Conservation (phyloP, 2,329 filamentous ascomycete genomes). For the Alternaria novae-zelandiae region DNA sequence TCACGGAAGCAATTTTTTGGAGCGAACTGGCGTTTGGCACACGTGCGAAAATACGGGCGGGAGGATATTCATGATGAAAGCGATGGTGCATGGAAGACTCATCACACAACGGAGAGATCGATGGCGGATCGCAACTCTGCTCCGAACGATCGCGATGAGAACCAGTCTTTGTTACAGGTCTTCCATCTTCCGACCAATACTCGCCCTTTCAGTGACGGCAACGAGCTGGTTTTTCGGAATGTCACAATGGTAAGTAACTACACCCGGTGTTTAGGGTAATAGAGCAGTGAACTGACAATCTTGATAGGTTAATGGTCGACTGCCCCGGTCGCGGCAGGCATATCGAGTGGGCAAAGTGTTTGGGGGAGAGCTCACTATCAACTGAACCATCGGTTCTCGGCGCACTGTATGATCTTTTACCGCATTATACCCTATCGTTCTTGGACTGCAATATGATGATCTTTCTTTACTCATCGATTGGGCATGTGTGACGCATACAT, state of each 20-base stretch:
- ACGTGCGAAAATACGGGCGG: constrained; percentile 15
- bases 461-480: background rate
- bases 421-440: constrained; percentile 1
- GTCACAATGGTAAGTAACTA: constrained; percentile 25
- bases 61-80: constrained; percentile 27
- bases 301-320: constrained; percentile 26
- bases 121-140: background rate
- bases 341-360: constrained; percentile 32
- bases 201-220: constrained; percentile 34
- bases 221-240: constrained; percentile 38
- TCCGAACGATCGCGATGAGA: background rate
- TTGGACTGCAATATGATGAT: background rate
- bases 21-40: constrained; percentile 21
- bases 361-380: constrained; percentile 21
- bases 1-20: constrained; percentile 43
- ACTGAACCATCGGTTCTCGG: background rate
- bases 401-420: background rate
- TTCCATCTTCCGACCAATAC: constrained; percentile 31
- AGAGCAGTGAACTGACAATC: constrained; percentile 1
- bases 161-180: constrained; percentile 16
- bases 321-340: constrained; percentile 27
- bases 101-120: background rate
- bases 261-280: background rate
- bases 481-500: background rate
- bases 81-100: constrained; percentile 17